Evolutionary conservation across 768 basidiomycete genomes (phyloP).

Genomic region (Postia placenta): DNA sequence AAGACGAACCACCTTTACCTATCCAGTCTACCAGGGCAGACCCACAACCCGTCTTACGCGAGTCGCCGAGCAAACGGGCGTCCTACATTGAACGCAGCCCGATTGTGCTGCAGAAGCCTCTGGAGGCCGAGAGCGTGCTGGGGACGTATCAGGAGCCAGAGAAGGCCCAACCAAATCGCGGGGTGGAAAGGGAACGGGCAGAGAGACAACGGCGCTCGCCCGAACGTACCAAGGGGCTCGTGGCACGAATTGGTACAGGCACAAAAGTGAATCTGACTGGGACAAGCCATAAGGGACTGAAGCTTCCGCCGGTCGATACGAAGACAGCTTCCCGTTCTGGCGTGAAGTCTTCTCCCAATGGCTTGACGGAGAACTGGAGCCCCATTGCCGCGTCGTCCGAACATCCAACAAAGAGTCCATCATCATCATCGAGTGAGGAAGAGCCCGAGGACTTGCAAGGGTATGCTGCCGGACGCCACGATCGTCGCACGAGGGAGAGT

Average conservation of each 20-base stretch:
- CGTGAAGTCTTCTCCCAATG: conserved; percentile 17
- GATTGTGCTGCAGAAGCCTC: conserved; percentile 21
- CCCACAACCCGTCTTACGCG: conserved; percentile 47
- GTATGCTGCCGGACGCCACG: conserved; percentile 46
- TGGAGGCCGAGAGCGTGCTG: conserved; percentile 21
- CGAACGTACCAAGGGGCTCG: conserved; percentile 13
- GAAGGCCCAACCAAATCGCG: conserved; percentile 3
- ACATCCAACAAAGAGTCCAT: conserved; percentile 12
- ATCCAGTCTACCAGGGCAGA: conserved; percentile 12
- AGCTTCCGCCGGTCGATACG: conserved; percentile 13
- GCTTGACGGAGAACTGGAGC: conserved; percentile 45
- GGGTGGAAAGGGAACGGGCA: conserved; percentile 8
- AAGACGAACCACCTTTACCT: conserved; percentile 20
- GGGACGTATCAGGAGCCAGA: neutral
- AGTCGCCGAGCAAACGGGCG: conserved; percentile 68
- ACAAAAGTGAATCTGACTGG: neutral
- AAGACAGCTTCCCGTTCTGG: conserved; percentile 2
- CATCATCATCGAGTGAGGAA: conserved; percentile 52
- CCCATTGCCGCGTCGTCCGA: conserved; percentile 24
- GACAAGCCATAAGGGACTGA: conserved; percentile 2
- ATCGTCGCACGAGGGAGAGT: conserved; percentile 25
- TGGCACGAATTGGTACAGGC: conserved; percentile 8
- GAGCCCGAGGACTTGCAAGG: conserved; percentile 43
- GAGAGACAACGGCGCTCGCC: conserved; percentile 13
- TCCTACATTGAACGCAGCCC: conserved; percentile 53